Percentiles rank a stretch among this genome's conserved stretches.
These are phyloP conservation scores for Gracilaria gracilis DNA, from an alignment of 23 red algal species.

Conservation along the genomic window DNA sequence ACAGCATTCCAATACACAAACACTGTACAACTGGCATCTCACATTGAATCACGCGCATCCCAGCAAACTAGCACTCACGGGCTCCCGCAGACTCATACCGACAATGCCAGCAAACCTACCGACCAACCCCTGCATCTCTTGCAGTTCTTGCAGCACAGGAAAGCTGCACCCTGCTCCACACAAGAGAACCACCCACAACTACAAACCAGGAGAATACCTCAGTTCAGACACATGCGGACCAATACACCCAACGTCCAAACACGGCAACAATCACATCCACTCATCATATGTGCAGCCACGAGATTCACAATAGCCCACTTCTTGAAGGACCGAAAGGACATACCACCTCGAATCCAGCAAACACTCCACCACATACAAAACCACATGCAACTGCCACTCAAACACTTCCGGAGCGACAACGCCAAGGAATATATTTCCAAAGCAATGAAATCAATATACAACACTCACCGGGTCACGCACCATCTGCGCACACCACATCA, in stretches of 20 bases:
- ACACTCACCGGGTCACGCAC: neutral
- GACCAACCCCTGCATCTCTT: neutral
- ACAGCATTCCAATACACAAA: too few species aligned
- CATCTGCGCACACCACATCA: neutral
- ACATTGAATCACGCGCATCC: too few species aligned
- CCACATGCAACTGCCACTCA: neutral
- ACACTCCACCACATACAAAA: neutral
- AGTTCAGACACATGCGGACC: slow-evolving; percentile 8
- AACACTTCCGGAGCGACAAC: neutral
- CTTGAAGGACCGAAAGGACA: slow-evolving; percentile 6
- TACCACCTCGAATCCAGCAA: neutral
- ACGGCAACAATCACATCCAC: slow-evolving; percentile 25
- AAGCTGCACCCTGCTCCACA: neutral
- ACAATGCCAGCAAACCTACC: neutral
- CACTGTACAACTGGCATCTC: too few species aligned
- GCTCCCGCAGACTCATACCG: too few species aligned
- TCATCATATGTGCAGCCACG: neutral
- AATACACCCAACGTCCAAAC: neutral
- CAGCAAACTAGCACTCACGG: too few species aligned
- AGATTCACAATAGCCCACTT: neutral
- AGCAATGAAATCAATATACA: neutral
- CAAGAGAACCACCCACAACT: neutral
- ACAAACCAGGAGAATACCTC: neutral
- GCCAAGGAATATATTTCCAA: slow-evolving; percentile 30
- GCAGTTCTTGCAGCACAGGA: too few species aligned